These are phyloP conservation scores for Erythrophleum ivorense DNA, from an alignment of 331 rosid species.

Conservation along the genomic window DNA sequence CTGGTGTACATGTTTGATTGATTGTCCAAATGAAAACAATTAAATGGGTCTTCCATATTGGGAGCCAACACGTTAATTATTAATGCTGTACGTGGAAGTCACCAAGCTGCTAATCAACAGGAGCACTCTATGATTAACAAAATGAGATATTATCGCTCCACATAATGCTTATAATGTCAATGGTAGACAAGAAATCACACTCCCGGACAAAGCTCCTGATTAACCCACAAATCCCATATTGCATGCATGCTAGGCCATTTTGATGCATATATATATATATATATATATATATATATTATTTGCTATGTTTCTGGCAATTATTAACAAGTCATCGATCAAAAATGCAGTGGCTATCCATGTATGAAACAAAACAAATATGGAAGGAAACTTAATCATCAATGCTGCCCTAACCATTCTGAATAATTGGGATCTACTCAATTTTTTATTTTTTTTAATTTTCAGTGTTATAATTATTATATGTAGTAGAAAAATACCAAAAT, in stretches of 20 bases:
- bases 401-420: conserved; percentile 24
- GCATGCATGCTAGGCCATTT: conserved; percentile 32
- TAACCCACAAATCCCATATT: conserved; percentile 24
- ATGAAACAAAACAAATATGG: conserved; percentile 22
- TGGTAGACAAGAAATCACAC: conserved; percentile 35
- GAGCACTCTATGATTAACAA: conserved; percentile 37
- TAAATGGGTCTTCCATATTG: conserved; percentile 15
- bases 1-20: conserved; percentile 2
- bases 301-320: conserved; percentile 35
- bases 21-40: conserved; percentile 19
- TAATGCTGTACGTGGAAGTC: conserved; percentile 40
- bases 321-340: conserved; percentile 8
- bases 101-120: conserved; percentile 27
- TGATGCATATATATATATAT: conserved; percentile 33
- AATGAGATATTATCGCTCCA: conserved; percentile 36
- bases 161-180: conserved; percentile 32
- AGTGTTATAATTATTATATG: background rate
- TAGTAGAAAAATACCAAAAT: conserved; percentile 13
- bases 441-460: background rate
- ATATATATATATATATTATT: conserved; percentile 18
- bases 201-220: conserved; percentile 32
- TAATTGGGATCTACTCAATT: conserved; percentile 12
- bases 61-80: conserved; percentile 29
- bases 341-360: background rate
- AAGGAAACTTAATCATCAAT: conserved; percentile 16